These are phyloP conservation scores for Posidonia oceanica DNA, from an alignment of 116 monocot species.

Conservation along the genomic window DNA sequence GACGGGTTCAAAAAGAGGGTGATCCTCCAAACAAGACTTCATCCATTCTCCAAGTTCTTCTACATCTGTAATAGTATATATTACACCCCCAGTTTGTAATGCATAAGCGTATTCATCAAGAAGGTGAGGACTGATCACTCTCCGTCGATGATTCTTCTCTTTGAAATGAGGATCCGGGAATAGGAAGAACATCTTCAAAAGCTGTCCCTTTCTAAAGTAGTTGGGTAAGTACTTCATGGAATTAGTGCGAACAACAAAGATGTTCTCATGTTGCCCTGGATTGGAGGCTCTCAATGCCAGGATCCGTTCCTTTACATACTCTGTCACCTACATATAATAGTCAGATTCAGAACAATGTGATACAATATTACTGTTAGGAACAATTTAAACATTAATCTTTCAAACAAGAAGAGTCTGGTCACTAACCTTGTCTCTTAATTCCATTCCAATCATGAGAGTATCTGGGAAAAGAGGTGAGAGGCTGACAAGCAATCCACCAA, in stretches of 20 bases:
- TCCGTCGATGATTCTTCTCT: conserved; percentile 88
- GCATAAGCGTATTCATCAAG: conserved; percentile 90
- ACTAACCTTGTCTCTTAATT: conserved; percentile 82
- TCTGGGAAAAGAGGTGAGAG: conserved; percentile 80
- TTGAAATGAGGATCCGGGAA: conserved; percentile 98
- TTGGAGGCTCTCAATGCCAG: conserved; percentile 63
- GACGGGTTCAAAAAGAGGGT: conserved; percentile 66
- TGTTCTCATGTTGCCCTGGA: conserved; percentile 63
- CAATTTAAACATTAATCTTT: too few species aligned
- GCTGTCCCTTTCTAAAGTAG: conserved; percentile 80
- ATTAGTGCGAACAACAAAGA: conserved; percentile 88
- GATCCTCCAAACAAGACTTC: conserved; percentile 68
- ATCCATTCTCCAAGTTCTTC: conserved; percentile 98
- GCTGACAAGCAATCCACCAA: conserved; percentile 80
- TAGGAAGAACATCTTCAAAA: conserved; percentile 90
- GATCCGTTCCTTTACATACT: conserved; percentile 93
- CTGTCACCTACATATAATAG: conserved; percentile 46
- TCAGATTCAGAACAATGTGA: not conserved
- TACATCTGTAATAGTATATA: conserved; percentile 87
- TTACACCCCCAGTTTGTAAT: conserved; percentile 58
- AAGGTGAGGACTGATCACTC: conserved; percentile 77
- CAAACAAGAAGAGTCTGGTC: not conserved
- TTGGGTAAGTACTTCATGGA: conserved; percentile 98
- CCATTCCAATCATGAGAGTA: conserved; percentile 95
- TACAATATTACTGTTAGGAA: too few species aligned